Percentiles rank a stretch among this genome's conserved stretches.
These are phyloP conservation scores for Pholiota molesta DNA, from an alignment of 768 basidiomycete genomes.

Conservation along the genomic window DNA sequence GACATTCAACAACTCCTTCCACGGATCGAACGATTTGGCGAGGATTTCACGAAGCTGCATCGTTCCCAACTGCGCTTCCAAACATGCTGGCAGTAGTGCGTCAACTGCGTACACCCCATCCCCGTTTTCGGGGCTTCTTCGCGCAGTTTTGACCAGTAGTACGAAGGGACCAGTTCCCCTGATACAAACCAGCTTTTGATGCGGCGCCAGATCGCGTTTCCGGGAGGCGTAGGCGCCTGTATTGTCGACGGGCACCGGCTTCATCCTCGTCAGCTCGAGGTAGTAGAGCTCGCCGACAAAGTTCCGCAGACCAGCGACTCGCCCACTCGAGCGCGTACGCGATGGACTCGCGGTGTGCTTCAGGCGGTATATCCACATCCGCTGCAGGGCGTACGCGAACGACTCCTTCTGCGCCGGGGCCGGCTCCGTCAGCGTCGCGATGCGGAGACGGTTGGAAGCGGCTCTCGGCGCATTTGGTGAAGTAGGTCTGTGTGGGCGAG, in stretches of 20 bases:
- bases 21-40: too few relatives aligned
- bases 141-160: neutral
- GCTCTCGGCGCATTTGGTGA: neutral
- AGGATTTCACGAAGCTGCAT: too few relatives aligned
- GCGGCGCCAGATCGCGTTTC: neutral
- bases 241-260: neutral
- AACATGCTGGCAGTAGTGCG: too few relatives aligned
- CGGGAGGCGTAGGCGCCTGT: neutral
- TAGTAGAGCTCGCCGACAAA: neutral
- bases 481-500: neutral
- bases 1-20: too few relatives aligned
- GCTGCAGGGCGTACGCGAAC: neutral
- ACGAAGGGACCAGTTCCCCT: conserved; percentile 6
- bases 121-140: neutral
- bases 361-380: conserved; percentile 1
- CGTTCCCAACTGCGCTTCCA: neutral
- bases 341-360: neutral
- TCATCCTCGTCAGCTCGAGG: neutral
- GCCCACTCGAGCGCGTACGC: neutral
- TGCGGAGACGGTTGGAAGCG: neutral
- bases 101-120: too few relatives aligned
- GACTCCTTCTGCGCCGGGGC: neutral
- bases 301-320: neutral
- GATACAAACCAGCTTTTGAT: conserved; percentile 1
- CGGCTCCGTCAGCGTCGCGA: neutral